Percentiles rank a stretch among this genome's conserved stretches.
Evolutionary conservation across 1,284 basidiomycete species (phyloP).

Genomic region (Earliella scabrosa): DNA sequence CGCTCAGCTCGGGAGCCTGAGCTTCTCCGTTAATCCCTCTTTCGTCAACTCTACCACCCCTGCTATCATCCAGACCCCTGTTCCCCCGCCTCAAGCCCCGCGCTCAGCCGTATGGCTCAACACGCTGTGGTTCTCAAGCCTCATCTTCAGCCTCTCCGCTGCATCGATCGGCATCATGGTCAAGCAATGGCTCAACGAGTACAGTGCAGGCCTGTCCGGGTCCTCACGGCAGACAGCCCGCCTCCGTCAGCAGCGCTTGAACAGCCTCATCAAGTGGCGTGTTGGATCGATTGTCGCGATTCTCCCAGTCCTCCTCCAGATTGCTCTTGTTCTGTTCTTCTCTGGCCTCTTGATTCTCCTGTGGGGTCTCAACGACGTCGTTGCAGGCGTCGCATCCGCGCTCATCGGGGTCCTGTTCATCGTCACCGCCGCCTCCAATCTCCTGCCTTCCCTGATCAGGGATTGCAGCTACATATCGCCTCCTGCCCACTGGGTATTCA

Average conservation of each 20-base stretch:
- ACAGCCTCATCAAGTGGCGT: slow-evolving; percentile 34
- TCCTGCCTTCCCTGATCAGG: slow-evolving; percentile 20
- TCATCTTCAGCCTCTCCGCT: slow-evolving; percentile 20
- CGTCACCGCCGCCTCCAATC: slow-evolving; percentile 17
- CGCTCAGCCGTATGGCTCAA: slow-evolving; percentile 12
- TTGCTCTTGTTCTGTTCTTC: slow-evolving; percentile 36
- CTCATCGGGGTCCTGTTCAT: neutral
- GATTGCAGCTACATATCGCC: neutral
- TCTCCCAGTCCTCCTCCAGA: slow-evolving; percentile 35
- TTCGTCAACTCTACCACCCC: slow-evolving; percentile 12
- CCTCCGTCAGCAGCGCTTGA: slow-evolving; percentile 29
- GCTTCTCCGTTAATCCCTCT: slow-evolving; percentile 1
- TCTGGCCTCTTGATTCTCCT: slow-evolving; percentile 21
- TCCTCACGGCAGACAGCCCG: neutral
- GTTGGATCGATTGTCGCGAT: slow-evolving; percentile 31
- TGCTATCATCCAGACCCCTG: neutral
- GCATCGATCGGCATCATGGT: slow-evolving; percentile 20
- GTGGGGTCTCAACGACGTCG: neutral
- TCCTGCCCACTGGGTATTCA: neutral
- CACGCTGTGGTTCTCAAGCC: slow-evolving; percentile 18
- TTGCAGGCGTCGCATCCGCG: neutral
- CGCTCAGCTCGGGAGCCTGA: slow-evolving; percentile 16
- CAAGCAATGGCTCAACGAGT: slow-evolving; percentile 16
- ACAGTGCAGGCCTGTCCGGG: slow-evolving; percentile 3
- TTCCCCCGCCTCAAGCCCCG: neutral